Percentiles rank a stretch among this genome's conserved stretches.
These are phyloP conservation scores for Acorus calamus DNA, from an alignment of 106 monocot genomes.

Conservation along the genomic window DNA sequence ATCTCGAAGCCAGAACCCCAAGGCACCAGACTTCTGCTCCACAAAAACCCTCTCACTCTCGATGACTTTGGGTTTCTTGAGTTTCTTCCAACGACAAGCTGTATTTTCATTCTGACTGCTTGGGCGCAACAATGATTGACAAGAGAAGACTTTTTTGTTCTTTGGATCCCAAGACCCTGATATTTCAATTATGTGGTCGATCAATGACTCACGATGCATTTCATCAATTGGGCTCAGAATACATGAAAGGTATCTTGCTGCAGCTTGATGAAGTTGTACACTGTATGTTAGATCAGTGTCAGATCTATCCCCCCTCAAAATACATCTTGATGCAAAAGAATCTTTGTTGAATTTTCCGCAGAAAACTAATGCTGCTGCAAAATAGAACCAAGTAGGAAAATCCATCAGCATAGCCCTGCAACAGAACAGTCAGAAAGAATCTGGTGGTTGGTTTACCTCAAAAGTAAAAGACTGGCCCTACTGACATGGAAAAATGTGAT, in stretches of 20 bases:
- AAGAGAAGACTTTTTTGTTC: neutral
- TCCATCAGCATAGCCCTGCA: constrained; percentile 67
- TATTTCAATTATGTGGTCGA: constrained; percentile 23
- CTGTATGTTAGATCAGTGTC: constrained; percentile 9
- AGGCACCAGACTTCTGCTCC: neutral
- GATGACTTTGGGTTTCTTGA: constrained; percentile 27
- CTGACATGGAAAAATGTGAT: neutral
- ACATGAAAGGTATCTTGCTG: constrained; percentile 44
- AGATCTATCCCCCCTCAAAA: constrained; percentile 19
- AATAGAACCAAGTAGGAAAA: constrained; percentile 84
- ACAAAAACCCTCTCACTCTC: constrained; percentile 14
- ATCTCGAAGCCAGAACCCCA: constrained; percentile 40
- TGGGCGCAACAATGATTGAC: neutral
- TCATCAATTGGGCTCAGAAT: constrained; percentile 38
- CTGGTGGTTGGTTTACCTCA: neutral
- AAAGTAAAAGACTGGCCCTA: neutral
- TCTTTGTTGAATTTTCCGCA: constrained; percentile 15
- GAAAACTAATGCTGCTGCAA: constrained; percentile 49
- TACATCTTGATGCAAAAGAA: constrained; percentile 6
- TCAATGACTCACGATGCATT: constrained; percentile 9
- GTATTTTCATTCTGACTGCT: constrained; percentile 6
- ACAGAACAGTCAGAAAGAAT: constrained; percentile 6
- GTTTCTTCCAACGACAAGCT: constrained; percentile 26
- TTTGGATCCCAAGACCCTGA: constrained; percentile 28
- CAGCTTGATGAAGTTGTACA: constrained; percentile 30